Percentiles rank a stretch among this genome's conserved stretches.
Conservation (phyloP, 2,329 filamentous ascomycete species). For the Kalaharituber pfeilii region DNA sequence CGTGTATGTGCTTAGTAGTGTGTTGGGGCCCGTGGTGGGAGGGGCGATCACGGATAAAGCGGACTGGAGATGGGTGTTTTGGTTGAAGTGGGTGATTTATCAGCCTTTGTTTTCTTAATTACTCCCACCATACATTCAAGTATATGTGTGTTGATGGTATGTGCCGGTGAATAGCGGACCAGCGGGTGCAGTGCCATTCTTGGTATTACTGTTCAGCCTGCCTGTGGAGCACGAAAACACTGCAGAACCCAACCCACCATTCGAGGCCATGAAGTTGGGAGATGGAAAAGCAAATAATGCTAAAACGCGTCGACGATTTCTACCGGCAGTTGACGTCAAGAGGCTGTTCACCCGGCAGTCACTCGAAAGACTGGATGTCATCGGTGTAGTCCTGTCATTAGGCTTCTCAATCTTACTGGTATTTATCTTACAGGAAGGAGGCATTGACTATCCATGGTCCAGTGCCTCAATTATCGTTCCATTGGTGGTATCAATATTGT, state of each 20-base stretch:
- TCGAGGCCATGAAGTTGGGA: too few relatives aligned
- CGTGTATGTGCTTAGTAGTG: constrained; percentile 29
- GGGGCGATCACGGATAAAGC: constrained; percentile 29
- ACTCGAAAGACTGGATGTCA: constrained; percentile 24
- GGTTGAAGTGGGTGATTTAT: constrained; percentile 29
- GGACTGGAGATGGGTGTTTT: constrained; percentile 33
- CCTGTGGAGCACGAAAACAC: constrained; percentile 24
- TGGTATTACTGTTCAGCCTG: constrained; percentile 21
- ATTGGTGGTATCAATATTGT: constrained; percentile 18
- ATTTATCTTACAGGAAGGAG: constrained; percentile 31
- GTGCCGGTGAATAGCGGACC: constrained; percentile 23
- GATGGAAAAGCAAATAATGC: too few relatives aligned
- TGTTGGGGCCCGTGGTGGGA: constrained; percentile 31
- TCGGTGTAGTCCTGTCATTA: constrained; percentile 26
- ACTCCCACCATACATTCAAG: not conserved
- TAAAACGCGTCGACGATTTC: too few relatives aligned
- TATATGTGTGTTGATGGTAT: not conserved
- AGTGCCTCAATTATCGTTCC: constrained; percentile 28
- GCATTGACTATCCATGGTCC: constrained; percentile 29
- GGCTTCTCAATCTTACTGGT: constrained; percentile 32
- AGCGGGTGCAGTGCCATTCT: constrained; percentile 21
- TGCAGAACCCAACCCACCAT: too few relatives aligned
- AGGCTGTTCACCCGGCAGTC: constrained; percentile 20
- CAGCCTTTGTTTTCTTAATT: not conserved
- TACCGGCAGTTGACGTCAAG: too few relatives aligned